These are phyloP conservation scores for Lolium perenne DNA, from an alignment of 176 grass and related monocot species.

Conservation along the genomic window DNA sequence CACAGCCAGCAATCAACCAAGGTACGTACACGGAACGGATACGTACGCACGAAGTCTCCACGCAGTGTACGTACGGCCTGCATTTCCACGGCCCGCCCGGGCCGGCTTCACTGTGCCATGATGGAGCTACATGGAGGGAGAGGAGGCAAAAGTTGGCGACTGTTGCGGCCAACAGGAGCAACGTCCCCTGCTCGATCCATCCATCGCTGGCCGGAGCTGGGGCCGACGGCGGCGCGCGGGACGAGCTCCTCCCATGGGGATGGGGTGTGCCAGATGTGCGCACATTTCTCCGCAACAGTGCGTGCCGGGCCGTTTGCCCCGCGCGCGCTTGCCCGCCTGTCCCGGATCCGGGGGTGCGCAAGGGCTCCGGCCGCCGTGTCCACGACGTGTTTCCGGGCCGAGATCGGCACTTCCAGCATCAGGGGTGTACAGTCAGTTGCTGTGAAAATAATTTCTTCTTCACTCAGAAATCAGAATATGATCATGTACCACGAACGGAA, in stretches of 20 bases:
- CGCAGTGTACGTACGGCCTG: too few relatives aligned
- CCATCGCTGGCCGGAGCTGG: neutral
- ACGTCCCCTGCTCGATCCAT: neutral
- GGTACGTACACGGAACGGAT: neutral
- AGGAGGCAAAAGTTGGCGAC: neutral
- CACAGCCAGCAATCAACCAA: too few relatives aligned
- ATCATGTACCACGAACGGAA: too few relatives aligned
- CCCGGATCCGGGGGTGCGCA: conserved; percentile 15
- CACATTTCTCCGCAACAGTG: conserved; percentile 32
- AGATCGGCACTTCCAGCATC: neutral
- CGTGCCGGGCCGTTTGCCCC: neutral
- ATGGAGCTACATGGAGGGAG: too few relatives aligned
- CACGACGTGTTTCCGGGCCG: neutral
- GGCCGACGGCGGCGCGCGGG: neutral
- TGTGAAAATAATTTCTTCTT: too few relatives aligned
- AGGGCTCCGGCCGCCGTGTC: neutral
- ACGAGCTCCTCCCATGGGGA: too few relatives aligned
- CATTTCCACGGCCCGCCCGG: too few relatives aligned
- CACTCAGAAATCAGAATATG: too few relatives aligned
- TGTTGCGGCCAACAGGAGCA: neutral
- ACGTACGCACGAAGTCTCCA: neutral
- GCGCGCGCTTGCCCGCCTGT: neutral
- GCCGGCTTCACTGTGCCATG: too few relatives aligned
- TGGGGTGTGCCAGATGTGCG: neutral
- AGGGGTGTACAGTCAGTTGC: too few relatives aligned